phyloP scores from a whole-genome alignment of 139 green algal species.

The Closterium sp. region DNA sequence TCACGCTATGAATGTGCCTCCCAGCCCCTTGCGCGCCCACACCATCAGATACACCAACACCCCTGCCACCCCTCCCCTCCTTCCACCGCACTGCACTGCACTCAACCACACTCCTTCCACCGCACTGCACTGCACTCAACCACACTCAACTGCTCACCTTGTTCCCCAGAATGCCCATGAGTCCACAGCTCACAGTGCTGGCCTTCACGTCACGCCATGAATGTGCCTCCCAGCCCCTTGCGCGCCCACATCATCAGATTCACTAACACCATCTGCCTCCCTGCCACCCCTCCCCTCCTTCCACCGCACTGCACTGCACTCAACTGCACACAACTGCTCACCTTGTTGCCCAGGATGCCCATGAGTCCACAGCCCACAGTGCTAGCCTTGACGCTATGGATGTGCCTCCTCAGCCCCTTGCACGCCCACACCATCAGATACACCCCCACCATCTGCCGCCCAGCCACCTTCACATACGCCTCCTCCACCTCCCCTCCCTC shows the following conservation, averaged over 20 bases:
- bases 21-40: too few relatives aligned
- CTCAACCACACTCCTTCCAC: background rate
- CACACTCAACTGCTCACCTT: background rate
- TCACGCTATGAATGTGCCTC: too few relatives aligned
- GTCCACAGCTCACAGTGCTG: slow-evolving; percentile 11
- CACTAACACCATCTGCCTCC: too few relatives aligned
- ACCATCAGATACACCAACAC: slow-evolving; percentile 79
- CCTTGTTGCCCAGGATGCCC: background rate
- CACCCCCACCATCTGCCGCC: slow-evolving; percentile 79
- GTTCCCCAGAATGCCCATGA: background rate
- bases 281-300: too few relatives aligned
- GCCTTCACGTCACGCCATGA: too few relatives aligned
- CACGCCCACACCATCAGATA: slow-evolving; percentile 84
- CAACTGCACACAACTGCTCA: background rate
- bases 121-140: too few relatives aligned
- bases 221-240: too few relatives aligned
- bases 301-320: background rate
- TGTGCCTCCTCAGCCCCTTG: slow-evolving; percentile 57
- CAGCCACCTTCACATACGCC: background rate
- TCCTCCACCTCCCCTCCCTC: background rate
- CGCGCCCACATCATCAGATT: too few relatives aligned
- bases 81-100: background rate
- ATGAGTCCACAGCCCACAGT: background rate
- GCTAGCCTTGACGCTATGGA: slow-evolving; percentile 67
- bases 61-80: too few relatives aligned